A percentile compares a stretch with the other conserved stretches of the same genome.
These are phyloP conservation scores for Aspergillus uvarum DNA, from an alignment of 2,329 filamentous ascomycete genomes.

Conservation along the genomic window DNA sequence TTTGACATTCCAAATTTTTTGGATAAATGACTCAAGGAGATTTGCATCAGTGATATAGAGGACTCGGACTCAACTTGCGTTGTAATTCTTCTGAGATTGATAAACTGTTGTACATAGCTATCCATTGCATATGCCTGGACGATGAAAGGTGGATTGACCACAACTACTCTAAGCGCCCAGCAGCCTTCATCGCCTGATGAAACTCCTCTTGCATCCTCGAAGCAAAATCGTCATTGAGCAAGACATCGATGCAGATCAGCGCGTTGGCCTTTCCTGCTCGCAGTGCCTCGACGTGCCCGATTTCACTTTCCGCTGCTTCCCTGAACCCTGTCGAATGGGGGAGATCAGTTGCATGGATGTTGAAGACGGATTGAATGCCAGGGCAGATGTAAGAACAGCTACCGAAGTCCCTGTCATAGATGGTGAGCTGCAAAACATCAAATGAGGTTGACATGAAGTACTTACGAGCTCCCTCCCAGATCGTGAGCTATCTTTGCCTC, in stretches of 20 bases:
- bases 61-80: too few relatives aligned
- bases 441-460: background rate
- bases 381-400: constrained; percentile 4
- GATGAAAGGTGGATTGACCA: too few relatives aligned
- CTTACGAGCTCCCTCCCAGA: background rate
- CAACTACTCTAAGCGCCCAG: background rate
- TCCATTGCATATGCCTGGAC: too few relatives aligned
- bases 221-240: background rate
- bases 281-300: background rate
- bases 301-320: background rate
- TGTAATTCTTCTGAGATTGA: too few relatives aligned
- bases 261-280: constrained; percentile 1
- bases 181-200: background rate
- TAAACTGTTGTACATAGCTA: too few relatives aligned
- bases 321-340: background rate
- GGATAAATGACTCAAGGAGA: too few relatives aligned
- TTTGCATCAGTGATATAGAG: too few relatives aligned
- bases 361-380: background rate
- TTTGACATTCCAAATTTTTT: too few relatives aligned
- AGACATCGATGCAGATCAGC: background rate
- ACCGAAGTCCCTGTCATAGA: background rate
- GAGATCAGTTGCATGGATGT: background rate
- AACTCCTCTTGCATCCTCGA: background rate
- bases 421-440: background rate
- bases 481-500: background rate